Conservation (phyloP, 2,329 filamentous ascomycete species). For the Colletotrichum chlorophyti region DNA sequence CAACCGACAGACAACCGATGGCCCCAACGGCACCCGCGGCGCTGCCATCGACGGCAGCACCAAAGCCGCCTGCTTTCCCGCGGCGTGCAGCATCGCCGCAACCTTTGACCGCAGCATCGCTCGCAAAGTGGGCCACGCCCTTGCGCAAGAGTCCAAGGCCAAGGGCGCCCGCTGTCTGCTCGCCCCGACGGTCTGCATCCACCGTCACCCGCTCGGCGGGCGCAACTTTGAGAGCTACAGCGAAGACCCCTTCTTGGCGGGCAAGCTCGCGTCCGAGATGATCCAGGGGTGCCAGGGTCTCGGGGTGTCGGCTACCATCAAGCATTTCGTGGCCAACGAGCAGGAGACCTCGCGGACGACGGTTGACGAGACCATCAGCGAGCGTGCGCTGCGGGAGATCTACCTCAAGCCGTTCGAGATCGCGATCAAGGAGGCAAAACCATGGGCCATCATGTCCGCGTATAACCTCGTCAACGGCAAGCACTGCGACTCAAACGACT, state of each 20-base stretch:
- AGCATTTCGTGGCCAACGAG: constrained; percentile 45
- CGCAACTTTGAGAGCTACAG: constrained; percentile 66
- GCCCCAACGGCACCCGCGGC: constrained; percentile 28
- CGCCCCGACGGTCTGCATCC: constrained; percentile 65
- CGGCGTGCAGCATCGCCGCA: constrained; percentile 74
- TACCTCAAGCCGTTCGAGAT: constrained; percentile 39
- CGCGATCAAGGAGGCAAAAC: constrained; percentile 36
- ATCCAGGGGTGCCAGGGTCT: constrained; percentile 74
- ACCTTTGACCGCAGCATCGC: constrained; percentile 75
- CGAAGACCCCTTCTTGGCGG: constrained; percentile 73
- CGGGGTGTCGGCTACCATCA: constrained; percentile 71
- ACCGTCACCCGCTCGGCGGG: constrained; percentile 68
- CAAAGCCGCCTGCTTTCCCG: constrained; percentile 58
- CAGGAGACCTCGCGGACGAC: constrained; percentile 48
- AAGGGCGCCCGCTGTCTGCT: constrained; percentile 74
- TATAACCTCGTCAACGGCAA: constrained; percentile 49
- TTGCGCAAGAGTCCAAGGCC: constrained; percentile 74
- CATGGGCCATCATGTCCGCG: constrained; percentile 38
- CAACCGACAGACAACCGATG: constrained; percentile 14
- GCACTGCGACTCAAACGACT: constrained; percentile 54
- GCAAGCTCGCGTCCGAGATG: constrained; percentile 68
- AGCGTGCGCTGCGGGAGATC: constrained; percentile 38
- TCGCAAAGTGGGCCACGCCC: constrained; percentile 69
- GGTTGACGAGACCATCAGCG: constrained; percentile 32
- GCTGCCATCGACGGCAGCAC: constrained; percentile 26